Conservation (phyloP, 768 basidiomycete species). For the Mycena filopes region DNA sequence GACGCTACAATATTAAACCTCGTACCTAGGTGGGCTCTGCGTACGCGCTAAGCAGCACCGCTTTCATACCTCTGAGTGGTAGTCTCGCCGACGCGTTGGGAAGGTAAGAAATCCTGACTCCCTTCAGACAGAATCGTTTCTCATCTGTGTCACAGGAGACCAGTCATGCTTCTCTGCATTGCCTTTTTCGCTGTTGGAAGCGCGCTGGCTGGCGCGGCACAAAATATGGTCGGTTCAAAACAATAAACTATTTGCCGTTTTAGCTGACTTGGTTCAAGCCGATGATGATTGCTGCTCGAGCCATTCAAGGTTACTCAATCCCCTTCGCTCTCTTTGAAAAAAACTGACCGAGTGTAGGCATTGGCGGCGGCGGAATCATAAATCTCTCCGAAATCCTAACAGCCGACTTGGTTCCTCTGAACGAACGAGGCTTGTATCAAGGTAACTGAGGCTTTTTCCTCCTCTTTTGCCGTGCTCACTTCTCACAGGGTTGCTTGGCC, state of each 20-base stretch:
- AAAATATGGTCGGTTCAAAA: constrained; percentile 42
- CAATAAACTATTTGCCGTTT: background rate
- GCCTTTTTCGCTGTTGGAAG: constrained; percentile 52
- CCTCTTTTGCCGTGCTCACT: too few relatives aligned
- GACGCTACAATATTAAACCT: too few relatives aligned
- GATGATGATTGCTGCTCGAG: constrained; percentile 52
- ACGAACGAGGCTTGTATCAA: constrained; percentile 49
- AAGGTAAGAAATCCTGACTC: constrained; percentile 31
- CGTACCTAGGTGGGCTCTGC: constrained; percentile 47
- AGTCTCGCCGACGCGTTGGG: constrained; percentile 47
- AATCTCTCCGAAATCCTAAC: constrained; percentile 50
- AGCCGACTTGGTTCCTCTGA: constrained; percentile 53
- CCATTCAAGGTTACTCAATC: constrained; percentile 37
- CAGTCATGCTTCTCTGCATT: constrained; percentile 42
- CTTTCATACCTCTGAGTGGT: constrained; percentile 50
- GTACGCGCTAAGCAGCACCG: constrained; percentile 52
- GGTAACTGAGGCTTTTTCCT: constrained; percentile 14
- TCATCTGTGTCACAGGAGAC: constrained; percentile 25
- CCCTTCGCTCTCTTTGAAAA: too few relatives aligned
- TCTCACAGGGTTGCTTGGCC: constrained; percentile 34
- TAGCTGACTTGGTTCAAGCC: background rate
- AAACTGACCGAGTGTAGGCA: constrained; percentile 17
- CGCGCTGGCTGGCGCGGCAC: constrained; percentile 52
- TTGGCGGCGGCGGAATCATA: constrained; percentile 49
- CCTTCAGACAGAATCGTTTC: background rate